Percentiles rank a stretch among this genome's conserved stretches.
Conservation (phyloP, 2,329 filamentous ascomycete species). For the Penicillium aurantiogriseum region DNA sequence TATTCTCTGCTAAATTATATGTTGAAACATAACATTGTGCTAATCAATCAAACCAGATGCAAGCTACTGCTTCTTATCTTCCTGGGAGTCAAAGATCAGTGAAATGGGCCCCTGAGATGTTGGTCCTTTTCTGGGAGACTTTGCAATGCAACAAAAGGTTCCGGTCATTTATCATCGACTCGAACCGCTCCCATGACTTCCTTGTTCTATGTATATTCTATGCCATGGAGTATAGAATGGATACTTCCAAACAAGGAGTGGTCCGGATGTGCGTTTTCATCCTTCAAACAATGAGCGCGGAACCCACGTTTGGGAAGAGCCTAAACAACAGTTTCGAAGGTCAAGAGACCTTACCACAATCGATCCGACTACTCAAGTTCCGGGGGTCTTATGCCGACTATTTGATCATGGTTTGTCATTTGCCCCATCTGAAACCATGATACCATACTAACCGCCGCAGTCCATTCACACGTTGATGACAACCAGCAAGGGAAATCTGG, state of each 20-base stretch:
- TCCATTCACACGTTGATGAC: conserved; percentile 92
- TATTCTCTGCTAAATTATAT: not conserved
- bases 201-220: conserved; percentile 88
- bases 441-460: conserved; percentile 45
- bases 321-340: conserved; percentile 85
- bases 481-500: conserved; percentile 82
- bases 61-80: conserved; percentile 83
- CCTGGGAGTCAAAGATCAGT: conserved; percentile 77
- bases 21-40: conserved; percentile 15
- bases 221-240: conserved; percentile 81
- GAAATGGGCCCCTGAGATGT: conserved; percentile 89
- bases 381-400: conserved; percentile 91
- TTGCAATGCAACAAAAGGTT: conserved; percentile 98
- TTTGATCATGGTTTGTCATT: conserved; percentile 67
- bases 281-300: conserved; percentile 89
- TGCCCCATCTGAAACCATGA: not conserved
- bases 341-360: conserved; percentile 79
- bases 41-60: conserved; percentile 52
- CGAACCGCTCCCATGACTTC: conserved; percentile 89
- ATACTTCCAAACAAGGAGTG: conserved; percentile 83
- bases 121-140: conserved; percentile 97
- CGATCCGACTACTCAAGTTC: conserved; percentile 80
- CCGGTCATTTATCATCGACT: conserved; percentile 94
- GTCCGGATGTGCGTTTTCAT: conserved; percentile 98
- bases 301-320: conserved; percentile 83